Base-by-base conservation (phyloP, 805 yeast genomes). In the Kodamaea laetipori region DNA sequence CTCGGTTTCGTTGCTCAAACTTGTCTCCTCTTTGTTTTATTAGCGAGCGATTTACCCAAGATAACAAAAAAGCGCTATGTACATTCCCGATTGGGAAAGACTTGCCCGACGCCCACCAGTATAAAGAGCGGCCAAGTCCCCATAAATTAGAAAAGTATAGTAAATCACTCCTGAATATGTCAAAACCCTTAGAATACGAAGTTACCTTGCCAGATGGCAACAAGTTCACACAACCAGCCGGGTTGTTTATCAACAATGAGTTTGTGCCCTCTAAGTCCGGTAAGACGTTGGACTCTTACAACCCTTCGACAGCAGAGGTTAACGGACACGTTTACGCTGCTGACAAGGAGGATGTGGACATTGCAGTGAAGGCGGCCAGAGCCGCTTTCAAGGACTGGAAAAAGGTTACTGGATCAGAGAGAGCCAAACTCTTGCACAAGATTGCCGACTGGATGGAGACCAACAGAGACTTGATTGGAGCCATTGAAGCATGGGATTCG, bases 181-280 rank as follows among this genome's bases (percentile, higher is more conserved):
- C 70, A 15, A 55, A 65, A 32, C 70, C 72, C 19, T 66, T 69
- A 52, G 57, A 55, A 51, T 57, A 60, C 56, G 67, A 66, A 38
- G 63, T 72, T 39, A 65, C 73, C 23, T 63, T 71, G 51, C 82
- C 84, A 15, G 73, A 70, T 31, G 84, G 84, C 39, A 53, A 59
- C 37, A 70, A 68, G 38, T 76, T 67, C 58, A 52, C 61, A 18
- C 84, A 79, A 53, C 87, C 86, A 28, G 47, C 80, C n/a, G 88
- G 87, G 5, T 65, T 81, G 48, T 82, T 78, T 60, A 78, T 80
- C 55, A 71, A 78, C 61, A 79, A 79, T 52, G 77, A 78, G 57
- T 78, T 74, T 60, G 65, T 69, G 26, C 51, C 59, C 23, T 61
- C 78, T 6, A 49, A 56, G 19, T 55, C 63, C 17, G 69, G 68